Evolutionary conservation across 2,329 filamentous ascomycete genomes (phyloP).

Genomic region (Penicillium hesseltinei): DNA sequence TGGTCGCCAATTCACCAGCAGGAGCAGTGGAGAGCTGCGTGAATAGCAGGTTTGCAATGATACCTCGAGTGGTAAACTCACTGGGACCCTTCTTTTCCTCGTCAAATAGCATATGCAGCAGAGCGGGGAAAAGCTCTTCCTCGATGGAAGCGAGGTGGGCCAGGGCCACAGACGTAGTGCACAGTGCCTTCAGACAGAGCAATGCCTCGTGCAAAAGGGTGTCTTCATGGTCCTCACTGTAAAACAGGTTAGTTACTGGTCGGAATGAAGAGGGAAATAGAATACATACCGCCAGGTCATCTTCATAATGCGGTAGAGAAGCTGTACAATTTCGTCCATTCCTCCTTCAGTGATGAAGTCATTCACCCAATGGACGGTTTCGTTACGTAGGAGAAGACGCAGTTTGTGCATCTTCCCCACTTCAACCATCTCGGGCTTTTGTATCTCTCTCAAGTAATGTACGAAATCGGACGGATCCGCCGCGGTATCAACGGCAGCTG

Average conservation of each 20-base stretch:
- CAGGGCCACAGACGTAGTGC: constrained; percentile 83
- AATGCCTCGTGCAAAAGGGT: constrained; percentile 86
- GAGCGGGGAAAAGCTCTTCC: constrained; percentile 75
- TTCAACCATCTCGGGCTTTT: constrained; percentile 78
- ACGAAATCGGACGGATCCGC: constrained; percentile 82
- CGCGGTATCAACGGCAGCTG: constrained; percentile 70
- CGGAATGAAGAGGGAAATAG: background rate
- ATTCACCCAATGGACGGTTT: constrained; percentile 94
- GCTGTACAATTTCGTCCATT: constrained; percentile 83
- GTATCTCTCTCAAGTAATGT: constrained; percentile 74
- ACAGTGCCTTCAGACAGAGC: constrained; percentile 89
- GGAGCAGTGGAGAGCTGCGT: constrained; percentile 75
- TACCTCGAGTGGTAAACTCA: constrained; percentile 89
- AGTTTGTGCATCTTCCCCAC: constrained; percentile 96
- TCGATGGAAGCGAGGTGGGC: constrained; percentile 79
- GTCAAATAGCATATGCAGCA: constrained; percentile 88
- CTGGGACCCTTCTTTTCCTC: constrained; percentile 97
- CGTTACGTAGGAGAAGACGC: constrained; percentile 82
- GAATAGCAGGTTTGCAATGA: constrained; percentile 85
- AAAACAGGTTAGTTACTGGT: constrained; percentile 25
- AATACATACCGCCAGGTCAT: constrained; percentile 84
- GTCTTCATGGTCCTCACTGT: constrained; percentile 92
- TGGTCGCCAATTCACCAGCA: constrained; percentile 58
- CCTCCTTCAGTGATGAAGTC: constrained; percentile 84
- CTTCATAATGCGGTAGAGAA: constrained; percentile 88